phyloP scores from a whole-genome alignment of 208 protist genomes.

The Leptomonas seymouri region DNA sequence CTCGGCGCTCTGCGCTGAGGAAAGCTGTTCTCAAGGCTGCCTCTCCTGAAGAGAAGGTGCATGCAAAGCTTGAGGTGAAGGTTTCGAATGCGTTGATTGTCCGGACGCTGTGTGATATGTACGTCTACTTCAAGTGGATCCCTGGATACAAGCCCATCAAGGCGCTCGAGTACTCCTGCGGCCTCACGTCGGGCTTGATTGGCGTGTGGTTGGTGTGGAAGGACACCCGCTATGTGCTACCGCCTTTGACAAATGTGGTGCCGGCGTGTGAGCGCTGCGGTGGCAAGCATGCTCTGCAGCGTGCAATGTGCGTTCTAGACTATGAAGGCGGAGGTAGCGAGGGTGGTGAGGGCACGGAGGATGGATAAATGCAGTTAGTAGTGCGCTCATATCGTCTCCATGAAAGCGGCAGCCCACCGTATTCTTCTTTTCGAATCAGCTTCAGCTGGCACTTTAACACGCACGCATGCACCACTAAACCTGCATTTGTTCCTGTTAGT shows the following conservation, averaged over 20 bases:
- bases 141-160: constrained; percentile 75
- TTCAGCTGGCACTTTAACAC: not conserved
- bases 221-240: constrained; percentile 48
- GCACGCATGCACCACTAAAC: too few relatives aligned
- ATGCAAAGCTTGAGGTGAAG: constrained; percentile 40
- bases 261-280: constrained; percentile 1
- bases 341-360: constrained; percentile 17
- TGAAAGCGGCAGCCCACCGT: not conserved
- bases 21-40: constrained; percentile 11
- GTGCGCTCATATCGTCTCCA: not conserved
- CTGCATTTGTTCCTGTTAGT: too few relatives aligned
- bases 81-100: constrained; percentile 56
- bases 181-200: constrained; percentile 67
- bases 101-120: constrained; percentile 87
- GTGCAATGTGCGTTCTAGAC: constrained; percentile 22
- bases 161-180: constrained; percentile 70
- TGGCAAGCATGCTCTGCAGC: constrained; percentile 18
- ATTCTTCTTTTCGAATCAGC: not conserved
- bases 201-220: constrained; percentile 83
- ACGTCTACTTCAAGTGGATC: constrained; percentile 93
- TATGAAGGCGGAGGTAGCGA: constrained; percentile 25
- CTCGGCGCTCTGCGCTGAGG: constrained; percentile 25
- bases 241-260: not conserved
- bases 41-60: constrained; percentile 20
- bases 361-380: constrained; percentile 11